Evolutionary conservation across 257 asterid genomes (phyloP), one percentile per base, ranked within the genome.

Genomic region (Haberlea rhodopensis): DNA sequence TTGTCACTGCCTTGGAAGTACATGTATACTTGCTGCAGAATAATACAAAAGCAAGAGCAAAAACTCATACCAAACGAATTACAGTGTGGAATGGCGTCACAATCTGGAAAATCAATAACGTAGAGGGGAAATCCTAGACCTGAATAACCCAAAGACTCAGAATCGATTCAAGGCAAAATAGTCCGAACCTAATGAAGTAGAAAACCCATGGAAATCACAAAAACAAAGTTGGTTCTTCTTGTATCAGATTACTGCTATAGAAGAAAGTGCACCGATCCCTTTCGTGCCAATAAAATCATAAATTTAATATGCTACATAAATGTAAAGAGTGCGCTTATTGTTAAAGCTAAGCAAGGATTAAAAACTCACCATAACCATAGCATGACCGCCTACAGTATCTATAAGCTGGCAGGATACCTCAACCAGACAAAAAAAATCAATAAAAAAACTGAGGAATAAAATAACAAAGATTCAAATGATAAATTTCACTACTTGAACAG

Each of bases 141-240:
- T 91, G 98, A 71, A 92, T 84, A 73, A 92, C 99, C 99, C 99
- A 92, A 59, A 92, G 51, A 89, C n/a, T n/a, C n/a, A n/a, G n/a
- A n/a, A n/a, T n/a, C n/a, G n/a, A n/a, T n/a, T n/a, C n/a, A n/a
- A n/a, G 77, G 75, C 97, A 84, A 83, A 92, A 92, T 11, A 92
- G 79, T 52, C 95, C 97, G 26, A 92, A 92, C 21, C 98, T 97
- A 54, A 92, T 81, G 82, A 92, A 92, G 79, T 92, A 92, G 86
- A 92, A 92, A 62, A 89, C 43, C 99, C 89, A 77, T 59, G 31
- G n/a, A n/a, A n/a, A n/a, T n/a, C n/a, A n/a, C n/a, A n/a, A n/a
- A n/a, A n/a, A n/a, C n/a, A n/a, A n/a, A n/a, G n/a, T n/a, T n/a
- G n/a, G n/a, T n/a, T n/a, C n/a, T n/a, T n/a, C n/a, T n/a, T n/a